Evolutionary conservation across 2,329 filamentous ascomycete genomes (phyloP).

Genomic region (Ophiostoma sp.): DNA sequence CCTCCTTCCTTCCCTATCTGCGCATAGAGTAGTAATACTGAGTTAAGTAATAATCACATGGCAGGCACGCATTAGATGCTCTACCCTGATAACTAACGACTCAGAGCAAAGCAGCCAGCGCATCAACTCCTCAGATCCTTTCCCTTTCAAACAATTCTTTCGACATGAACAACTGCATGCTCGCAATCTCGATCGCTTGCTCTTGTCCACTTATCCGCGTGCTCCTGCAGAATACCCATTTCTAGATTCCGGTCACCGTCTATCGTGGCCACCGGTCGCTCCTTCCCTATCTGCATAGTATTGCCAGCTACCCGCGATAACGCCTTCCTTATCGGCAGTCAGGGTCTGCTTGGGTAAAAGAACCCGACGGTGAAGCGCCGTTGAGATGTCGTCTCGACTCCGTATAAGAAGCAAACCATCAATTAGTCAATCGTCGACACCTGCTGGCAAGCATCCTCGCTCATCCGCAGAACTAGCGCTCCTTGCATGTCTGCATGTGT

Average conservation of each 20-base stretch:
- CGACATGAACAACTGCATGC: not conserved
- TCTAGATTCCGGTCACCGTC: conserved; percentile 15
- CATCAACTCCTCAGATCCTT: conserved; percentile 3
- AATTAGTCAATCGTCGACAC: not conserved
- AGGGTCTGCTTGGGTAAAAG: conserved; percentile 13
- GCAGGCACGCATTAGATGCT: not conserved
- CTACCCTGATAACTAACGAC: not conserved
- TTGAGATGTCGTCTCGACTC: not conserved
- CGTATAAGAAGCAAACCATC: too few relatives aligned
- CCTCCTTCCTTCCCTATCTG: not conserved
- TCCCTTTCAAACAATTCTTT: not conserved
- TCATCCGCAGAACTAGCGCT: conserved; percentile 5
- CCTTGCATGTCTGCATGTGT: not conserved
- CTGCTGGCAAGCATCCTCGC: not conserved
- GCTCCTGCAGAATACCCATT: not conserved
- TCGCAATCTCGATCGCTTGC: not conserved
- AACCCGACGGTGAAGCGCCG: not conserved
- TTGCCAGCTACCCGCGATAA: conserved; percentile 7
- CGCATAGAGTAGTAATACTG: too few relatives aligned
- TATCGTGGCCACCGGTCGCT: not conserved
- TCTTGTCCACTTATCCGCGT: conserved; percentile 1
- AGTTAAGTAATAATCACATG: not conserved
- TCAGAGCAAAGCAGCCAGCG: not conserved
- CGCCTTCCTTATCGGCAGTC: conserved; percentile 5
- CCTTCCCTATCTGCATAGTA: not conserved